phyloP scores from a whole-genome alignment of 768 basidiomycete species.

The Hirschioporus abietinus region DNA sequence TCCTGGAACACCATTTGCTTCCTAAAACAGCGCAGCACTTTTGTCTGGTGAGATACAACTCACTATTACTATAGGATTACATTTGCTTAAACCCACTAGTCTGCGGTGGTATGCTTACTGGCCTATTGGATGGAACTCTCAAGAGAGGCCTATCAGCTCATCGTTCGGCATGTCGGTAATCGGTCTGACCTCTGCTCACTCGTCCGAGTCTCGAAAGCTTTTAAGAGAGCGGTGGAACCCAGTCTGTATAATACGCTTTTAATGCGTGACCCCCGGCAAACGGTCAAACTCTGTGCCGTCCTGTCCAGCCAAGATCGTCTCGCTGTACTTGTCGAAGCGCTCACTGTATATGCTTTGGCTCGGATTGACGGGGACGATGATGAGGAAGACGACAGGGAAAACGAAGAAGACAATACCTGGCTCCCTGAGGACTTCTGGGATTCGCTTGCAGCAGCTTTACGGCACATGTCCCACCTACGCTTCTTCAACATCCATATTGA shows the following conservation, averaged over 20 bases:
- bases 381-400: slow-evolving; percentile 20
- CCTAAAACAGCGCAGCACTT: neutral
- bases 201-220: slow-evolving; percentile 52
- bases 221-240: slow-evolving; percentile 49
- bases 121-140: slow-evolving; percentile 50
- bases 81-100: slow-evolving; percentile 12
- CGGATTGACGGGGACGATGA: slow-evolving; percentile 19
- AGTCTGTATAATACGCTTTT: slow-evolving; percentile 56
- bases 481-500: slow-evolving; percentile 46
- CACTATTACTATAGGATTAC: neutral
- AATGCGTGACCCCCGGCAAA: slow-evolving; percentile 34
- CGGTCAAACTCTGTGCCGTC: slow-evolving; percentile 41
- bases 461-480: slow-evolving; percentile 39
- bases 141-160: slow-evolving; percentile 51
- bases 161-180: slow-evolving; percentile 46
- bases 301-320: slow-evolving; percentile 43
- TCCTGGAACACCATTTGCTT: neutral
- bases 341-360: slow-evolving; percentile 40
- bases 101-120: slow-evolving; percentile 32
- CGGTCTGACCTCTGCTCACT: slow-evolving; percentile 51
- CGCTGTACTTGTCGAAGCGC: slow-evolving; percentile 45
- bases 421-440: slow-evolving; percentile 43
- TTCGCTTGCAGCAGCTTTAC: slow-evolving; percentile 43
- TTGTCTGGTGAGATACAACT: neutral
- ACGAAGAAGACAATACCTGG: slow-evolving; percentile 19